phyloP scores from a whole-genome alignment of 305 asterid species.

The Solanum hybrid region DNA sequence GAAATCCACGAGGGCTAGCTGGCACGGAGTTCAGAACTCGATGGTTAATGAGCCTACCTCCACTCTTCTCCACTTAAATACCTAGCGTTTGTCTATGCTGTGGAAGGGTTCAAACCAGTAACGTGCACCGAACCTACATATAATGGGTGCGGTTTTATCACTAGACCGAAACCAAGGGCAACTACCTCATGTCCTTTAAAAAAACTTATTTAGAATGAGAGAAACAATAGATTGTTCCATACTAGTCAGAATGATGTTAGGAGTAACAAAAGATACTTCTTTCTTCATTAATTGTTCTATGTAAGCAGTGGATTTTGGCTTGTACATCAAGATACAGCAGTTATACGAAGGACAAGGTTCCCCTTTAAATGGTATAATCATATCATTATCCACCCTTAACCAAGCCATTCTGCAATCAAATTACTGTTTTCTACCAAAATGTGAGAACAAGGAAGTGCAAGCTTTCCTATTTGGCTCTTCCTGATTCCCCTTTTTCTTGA shows the following conservation, averaged over 20 bases:
- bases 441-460: neutral
- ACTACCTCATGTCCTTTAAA: neutral
- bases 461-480: neutral
- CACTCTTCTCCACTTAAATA: neutral
- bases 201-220: neutral
- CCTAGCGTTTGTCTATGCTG: neutral
- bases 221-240: neutral
- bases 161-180: neutral
- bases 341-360: neutral
- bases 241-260: neutral
- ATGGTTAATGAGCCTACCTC: neutral
- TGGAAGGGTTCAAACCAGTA: neutral
- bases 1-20: neutral
- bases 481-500: neutral
- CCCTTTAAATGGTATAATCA: neutral
- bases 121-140: neutral
- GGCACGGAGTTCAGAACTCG: neutral
- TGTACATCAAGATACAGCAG: neutral
- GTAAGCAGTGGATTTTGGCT: neutral
- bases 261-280: neutral
- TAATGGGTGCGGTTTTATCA: neutral
- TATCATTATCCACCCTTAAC: neutral
- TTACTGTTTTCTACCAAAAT: neutral
- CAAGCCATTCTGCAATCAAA: neutral
- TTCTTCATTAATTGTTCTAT: neutral